These are phyloP conservation scores for Salix exigua DNA, from an alignment of 345 rosid genomes.

Conservation along the genomic window DNA sequence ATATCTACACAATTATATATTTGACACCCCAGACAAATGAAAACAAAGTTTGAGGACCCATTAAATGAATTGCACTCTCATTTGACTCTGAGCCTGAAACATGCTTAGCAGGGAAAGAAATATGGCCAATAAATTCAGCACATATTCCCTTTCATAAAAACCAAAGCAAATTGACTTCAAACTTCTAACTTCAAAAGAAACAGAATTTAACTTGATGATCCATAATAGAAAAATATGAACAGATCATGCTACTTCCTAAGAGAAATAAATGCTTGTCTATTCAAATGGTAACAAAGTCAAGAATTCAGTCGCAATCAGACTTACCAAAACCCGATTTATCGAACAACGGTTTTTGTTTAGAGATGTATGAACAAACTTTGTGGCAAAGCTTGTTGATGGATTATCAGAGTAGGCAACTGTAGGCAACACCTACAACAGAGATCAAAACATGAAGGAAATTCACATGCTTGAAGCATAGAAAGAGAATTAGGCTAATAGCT, in stretches of 20 bases:
- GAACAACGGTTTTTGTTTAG: conserved; percentile 93
- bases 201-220: not conserved
- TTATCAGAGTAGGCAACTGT: conserved; percentile 84
- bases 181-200: not conserved
- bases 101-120: not conserved
- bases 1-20: not conserved
- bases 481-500: not conserved
- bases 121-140: not conserved
- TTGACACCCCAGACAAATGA: not conserved
- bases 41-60: not conserved
- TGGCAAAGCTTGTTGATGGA: conserved; percentile 91
- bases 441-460: conserved; percentile 13
- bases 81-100: not conserved
- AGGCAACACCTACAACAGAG: conserved; percentile 72
- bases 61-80: not conserved
- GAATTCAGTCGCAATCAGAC: conserved; percentile 6
- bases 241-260: not conserved
- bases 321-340: conserved; percentile 84
- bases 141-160: not conserved
- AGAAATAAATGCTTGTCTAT: not conserved
- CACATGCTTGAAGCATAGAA: conserved; percentile 9
- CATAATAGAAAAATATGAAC: not conserved
- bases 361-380: conserved; percentile 94
- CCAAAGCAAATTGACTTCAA: not conserved
- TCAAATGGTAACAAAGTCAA: not conserved